Conservation (phyloP, 208 protist genomes). For the Blechomonas ayalai region DNA sequence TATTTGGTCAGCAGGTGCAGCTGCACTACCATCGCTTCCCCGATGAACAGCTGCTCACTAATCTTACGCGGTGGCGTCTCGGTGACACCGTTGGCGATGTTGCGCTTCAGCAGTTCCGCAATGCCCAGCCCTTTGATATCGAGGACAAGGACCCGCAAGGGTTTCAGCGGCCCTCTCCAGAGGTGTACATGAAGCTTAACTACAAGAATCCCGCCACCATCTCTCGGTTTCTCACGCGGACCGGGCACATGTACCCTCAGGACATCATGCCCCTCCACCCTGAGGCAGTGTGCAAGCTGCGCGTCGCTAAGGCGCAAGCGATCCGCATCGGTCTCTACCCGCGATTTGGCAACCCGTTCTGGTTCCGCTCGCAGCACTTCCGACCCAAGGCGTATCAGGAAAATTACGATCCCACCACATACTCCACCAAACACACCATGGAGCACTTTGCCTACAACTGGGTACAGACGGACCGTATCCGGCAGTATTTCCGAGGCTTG, state of each 20-base stretch:
- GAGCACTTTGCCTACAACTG: slow-evolving; percentile 89
- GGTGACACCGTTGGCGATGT: slow-evolving; percentile 83
- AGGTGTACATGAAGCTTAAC: slow-evolving; percentile 92
- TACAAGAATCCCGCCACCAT: slow-evolving; percentile 90
- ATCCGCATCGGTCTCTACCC: slow-evolving; percentile 86
- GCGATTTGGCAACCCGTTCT: slow-evolving; percentile 87
- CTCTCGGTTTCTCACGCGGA: slow-evolving; percentile 81
- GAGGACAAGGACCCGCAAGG: slow-evolving; percentile 81
- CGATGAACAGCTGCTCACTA: slow-evolving; percentile 82
- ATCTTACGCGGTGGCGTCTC: slow-evolving; percentile 76
- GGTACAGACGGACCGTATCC: slow-evolving; percentile 83
- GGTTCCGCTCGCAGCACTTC: slow-evolving; percentile 77
- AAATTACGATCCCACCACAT: slow-evolving; percentile 85
- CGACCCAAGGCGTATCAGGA: slow-evolving; percentile 82
- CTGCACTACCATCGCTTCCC: slow-evolving; percentile 87
- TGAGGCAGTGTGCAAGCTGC: slow-evolving; percentile 76
- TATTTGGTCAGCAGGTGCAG: slow-evolving; percentile 85
- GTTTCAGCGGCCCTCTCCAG: slow-evolving; percentile 60
- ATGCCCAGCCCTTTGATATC: slow-evolving; percentile 84
- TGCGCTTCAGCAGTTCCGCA: slow-evolving; percentile 84
- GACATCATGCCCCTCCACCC: slow-evolving; percentile 83
- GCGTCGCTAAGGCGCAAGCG: slow-evolving; percentile 74
- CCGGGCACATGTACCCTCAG: slow-evolving; percentile 84
- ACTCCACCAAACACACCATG: slow-evolving; percentile 86
- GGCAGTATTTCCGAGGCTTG: slow-evolving; percentile 71